phyloP scores from a whole-genome alignment of 805 yeast species.

The Candida nitratophila region DNA sequence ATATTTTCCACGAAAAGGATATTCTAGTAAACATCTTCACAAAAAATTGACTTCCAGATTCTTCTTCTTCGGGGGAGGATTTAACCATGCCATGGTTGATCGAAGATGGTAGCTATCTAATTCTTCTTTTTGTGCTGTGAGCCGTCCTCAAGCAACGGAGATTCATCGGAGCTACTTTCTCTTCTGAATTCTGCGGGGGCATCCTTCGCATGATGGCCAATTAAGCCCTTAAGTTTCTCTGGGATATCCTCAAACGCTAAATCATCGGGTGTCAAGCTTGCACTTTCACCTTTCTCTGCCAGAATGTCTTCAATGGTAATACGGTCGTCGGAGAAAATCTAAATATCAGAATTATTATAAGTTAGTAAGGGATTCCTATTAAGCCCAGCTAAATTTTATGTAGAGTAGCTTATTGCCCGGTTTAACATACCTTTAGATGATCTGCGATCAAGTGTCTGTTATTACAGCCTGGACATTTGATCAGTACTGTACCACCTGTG shows the following conservation, averaged over 20 bases:
- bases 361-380: no score
- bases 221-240: constrained; percentile 37
- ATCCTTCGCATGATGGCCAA: constrained; percentile 66
- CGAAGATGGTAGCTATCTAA: no score
- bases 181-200: constrained; percentile 41
- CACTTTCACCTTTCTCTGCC: constrained; percentile 66
- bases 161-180: constrained; percentile 4
- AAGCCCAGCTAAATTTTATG: no score
- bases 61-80: no score
- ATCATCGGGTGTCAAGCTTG: constrained; percentile 59
- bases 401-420: no score
- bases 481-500: constrained; percentile 74
- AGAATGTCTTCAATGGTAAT: constrained; percentile 78
- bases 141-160: constrained; percentile 7
- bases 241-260: constrained; percentile 66
- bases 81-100: no score
- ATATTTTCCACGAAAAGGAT: no score
- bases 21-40: no score
- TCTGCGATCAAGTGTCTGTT: constrained; percentile 89
- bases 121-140: background rate
- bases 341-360: constrained; percentile 17
- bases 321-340: constrained; percentile 72
- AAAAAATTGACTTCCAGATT: no score
- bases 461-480: constrained; percentile 88
- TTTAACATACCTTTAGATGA: constrained; percentile 47